A percentile compares a stretch with the other conserved stretches of the same genome.
phyloP scores from a whole-genome alignment of 345 rosid genomes.

The Rhizophora apiculata region DNA sequence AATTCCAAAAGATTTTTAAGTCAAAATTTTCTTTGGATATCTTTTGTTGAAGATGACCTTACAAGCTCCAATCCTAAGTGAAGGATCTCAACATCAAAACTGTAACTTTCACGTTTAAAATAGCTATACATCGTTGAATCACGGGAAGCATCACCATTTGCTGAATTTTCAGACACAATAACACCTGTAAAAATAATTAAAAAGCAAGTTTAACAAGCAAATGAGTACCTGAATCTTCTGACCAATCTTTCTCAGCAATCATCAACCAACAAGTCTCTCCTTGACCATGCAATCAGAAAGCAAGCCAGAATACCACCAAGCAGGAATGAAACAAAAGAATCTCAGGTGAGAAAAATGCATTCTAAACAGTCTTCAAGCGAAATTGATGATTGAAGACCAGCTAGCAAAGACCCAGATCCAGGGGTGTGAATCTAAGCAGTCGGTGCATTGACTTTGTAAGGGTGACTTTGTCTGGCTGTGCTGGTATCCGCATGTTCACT shows the following conservation, averaged over 20 bases:
- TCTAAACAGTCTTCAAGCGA: slow-evolving; percentile 3
- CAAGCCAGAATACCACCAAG: not conserved
- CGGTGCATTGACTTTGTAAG: slow-evolving; percentile 47
- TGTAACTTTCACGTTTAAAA: not conserved
- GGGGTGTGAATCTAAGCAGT: slow-evolving; percentile 5
- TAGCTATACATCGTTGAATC: not conserved
- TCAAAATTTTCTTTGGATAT: not conserved
- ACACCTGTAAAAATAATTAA: not conserved
- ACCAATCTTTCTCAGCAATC: slow-evolving; percentile 16
- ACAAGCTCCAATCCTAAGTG: not conserved
- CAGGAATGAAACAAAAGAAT: not conserved
- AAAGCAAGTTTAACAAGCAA: not conserved
- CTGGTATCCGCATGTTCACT: not conserved
- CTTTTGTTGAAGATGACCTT: not conserved
- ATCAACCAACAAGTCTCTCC: slow-evolving; percentile 14
- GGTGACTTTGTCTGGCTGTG: too few relatives aligned
- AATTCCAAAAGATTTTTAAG: slow-evolving; percentile 8
- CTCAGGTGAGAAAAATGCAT: slow-evolving; percentile 17
- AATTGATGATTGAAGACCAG: slow-evolving; percentile 2
- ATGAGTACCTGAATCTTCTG: slow-evolving; percentile 12
- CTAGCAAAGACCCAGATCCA: slow-evolving; percentile 22
- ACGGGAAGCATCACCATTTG: not conserved
- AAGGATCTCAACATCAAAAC: not conserved
- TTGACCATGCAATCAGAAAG: slow-evolving; percentile 10
- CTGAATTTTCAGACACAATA: not conserved